Conservation (phyloP, 768 basidiomycete species). For the Lentinula aciculospora region DNA sequence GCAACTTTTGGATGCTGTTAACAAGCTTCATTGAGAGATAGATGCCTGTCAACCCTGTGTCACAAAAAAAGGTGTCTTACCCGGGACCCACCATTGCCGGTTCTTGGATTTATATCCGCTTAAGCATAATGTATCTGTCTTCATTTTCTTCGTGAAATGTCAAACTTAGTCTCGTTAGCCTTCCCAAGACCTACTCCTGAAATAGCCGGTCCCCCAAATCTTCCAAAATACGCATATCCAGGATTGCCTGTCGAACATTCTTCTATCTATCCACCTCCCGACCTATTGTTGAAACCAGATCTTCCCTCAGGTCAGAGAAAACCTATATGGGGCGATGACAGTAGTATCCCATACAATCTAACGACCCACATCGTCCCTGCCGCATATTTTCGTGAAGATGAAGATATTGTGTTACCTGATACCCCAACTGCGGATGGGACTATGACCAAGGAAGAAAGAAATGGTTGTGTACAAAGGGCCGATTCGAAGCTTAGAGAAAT, state of each 20-base stretch:
- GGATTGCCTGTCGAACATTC: not conserved
- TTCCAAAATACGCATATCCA: not conserved
- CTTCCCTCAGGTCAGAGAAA: slow-evolving; percentile 1
- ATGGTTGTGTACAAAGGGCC: slow-evolving; percentile 18
- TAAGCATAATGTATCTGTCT: not conserved
- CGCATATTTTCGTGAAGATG: slow-evolving; percentile 37
- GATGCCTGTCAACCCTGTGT: too few species aligned
- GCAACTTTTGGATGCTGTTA: too few species aligned
- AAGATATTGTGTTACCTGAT: slow-evolving; percentile 30
- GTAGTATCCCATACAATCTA: slow-evolving; percentile 26
- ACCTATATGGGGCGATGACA: slow-evolving; percentile 5
- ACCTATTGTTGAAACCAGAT: not conserved
- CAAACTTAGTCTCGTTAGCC: not conserved
- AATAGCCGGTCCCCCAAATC: not conserved
- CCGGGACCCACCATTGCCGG: not conserved
- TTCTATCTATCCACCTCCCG: slow-evolving; percentile 3
- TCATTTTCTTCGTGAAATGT: not conserved
- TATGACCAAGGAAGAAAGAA: slow-evolving; percentile 32
- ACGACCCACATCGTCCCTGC: slow-evolving; percentile 55
- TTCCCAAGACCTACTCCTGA: not conserved
- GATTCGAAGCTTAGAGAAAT: slow-evolving; percentile 20
- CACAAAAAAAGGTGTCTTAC: too few species aligned
- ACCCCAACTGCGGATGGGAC: slow-evolving; percentile 16
- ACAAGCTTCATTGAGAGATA: too few species aligned
- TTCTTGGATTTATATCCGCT: not conserved